These are phyloP conservation scores for Suhomyces emberorum DNA, from an alignment of 805 yeast genomes.

Conservation along the genomic window DNA sequence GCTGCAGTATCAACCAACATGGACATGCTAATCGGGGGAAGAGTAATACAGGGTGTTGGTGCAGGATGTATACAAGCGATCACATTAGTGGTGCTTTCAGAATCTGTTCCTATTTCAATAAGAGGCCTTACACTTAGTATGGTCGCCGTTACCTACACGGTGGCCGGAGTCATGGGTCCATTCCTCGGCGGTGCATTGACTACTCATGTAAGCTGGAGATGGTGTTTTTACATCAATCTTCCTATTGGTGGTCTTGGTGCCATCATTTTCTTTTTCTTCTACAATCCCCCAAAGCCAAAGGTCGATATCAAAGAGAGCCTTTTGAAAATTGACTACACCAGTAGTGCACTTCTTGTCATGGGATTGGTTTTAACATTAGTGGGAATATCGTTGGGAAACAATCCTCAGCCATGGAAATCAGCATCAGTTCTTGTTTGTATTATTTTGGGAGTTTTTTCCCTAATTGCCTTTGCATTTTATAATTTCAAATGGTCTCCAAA, in stretches of 20 bases:
- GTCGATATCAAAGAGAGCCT: conserved; percentile 12
- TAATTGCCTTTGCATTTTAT: conserved; percentile 17
- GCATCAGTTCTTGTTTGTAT: conserved; percentile 22
- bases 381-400: conserved; percentile 23
- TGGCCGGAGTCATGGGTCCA: conserved; percentile 25
- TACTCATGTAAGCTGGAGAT: conserved; percentile 22
- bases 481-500: conserved; percentile 14
- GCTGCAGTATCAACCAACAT: conserved; percentile 35
- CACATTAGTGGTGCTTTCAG: conserved; percentile 28
- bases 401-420: conserved; percentile 18
- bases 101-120: conserved; percentile 28
- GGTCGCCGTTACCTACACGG: conserved; percentile 17
- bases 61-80: conserved; percentile 34
- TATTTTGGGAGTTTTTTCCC: conserved; percentile 18
- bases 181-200: conserved; percentile 26
- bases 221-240: conserved; percentile 27
- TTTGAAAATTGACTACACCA: conserved; percentile 18
- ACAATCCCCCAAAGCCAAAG: conserved; percentile 18
- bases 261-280: conserved; percentile 14
- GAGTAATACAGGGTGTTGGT: conserved; percentile 38
- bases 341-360: conserved; percentile 16
- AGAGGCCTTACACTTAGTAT: conserved; percentile 22
- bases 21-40: conserved; percentile 41
- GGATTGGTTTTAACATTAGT: conserved; percentile 22
- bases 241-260: conserved; percentile 23